A percentile compares a stretch with the other conserved stretches of the same genome.
Conservation (phyloP, 768 basidiomycete genomes). For the Rhodotorula taiwanensis region DNA sequence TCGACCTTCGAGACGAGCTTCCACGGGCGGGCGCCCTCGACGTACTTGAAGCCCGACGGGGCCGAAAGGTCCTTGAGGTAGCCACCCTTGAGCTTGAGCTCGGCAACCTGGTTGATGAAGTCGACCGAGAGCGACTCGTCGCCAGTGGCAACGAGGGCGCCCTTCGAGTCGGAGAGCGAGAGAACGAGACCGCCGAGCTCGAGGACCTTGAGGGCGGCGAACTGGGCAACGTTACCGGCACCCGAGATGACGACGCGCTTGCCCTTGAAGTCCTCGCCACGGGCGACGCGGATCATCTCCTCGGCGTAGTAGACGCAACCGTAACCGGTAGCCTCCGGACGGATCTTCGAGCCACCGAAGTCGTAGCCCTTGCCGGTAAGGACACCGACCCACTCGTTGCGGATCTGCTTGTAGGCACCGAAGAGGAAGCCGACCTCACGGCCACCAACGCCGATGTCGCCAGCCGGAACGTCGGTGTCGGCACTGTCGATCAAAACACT, state of each 20-base stretch:
- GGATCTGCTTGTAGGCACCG: constrained; percentile 67
- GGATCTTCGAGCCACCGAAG: constrained; percentile 55
- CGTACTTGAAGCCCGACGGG: constrained; percentile 31
- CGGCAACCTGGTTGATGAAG: constrained; percentile 53
- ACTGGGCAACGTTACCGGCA: constrained; percentile 66
- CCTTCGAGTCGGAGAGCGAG: constrained; percentile 69
- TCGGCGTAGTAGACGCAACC: constrained; percentile 65
- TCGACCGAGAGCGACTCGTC: constrained; percentile 55
- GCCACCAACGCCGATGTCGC: constrained; percentile 66
- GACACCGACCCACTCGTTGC: constrained; percentile 62
- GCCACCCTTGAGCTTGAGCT: constrained; percentile 52
- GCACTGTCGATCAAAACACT: too few relatives aligned
- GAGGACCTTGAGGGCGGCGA: constrained; percentile 67
- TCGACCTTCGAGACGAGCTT: constrained; percentile 57
- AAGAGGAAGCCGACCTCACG: constrained; percentile 71
- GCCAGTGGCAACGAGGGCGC: constrained; percentile 53
- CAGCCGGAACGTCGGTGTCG: constrained; percentile 69
- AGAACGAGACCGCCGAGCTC: constrained; percentile 66
- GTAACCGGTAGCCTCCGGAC: constrained; percentile 55
- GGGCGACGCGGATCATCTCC: constrained; percentile 55
- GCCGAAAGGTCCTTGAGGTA: constrained; percentile 35
- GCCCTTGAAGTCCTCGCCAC: constrained; percentile 54
- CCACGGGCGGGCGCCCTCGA: constrained; percentile 56
- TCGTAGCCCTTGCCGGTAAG: constrained; percentile 50
- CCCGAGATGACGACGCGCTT: constrained; percentile 51